These are phyloP conservation scores for Paraurostyla sp. DNA, from an alignment of 73 alveolate species.

Conservation along the genomic window DNA sequence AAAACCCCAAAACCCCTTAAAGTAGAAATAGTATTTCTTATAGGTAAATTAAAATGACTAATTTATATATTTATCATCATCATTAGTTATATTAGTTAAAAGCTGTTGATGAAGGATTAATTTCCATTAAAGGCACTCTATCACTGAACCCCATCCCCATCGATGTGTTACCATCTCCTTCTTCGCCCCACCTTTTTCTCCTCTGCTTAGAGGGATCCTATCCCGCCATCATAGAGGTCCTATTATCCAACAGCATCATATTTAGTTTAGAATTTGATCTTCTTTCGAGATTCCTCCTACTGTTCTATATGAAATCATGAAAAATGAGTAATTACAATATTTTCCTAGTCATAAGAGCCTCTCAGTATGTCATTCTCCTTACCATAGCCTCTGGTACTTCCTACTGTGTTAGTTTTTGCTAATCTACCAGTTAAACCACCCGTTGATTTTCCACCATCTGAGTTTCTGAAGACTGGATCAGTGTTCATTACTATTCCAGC, in stretches of 20 bases:
- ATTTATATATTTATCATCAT: too few relatives aligned
- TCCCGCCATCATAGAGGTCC: background rate
- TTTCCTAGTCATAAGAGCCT: background rate
- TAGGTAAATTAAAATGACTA: too few relatives aligned
- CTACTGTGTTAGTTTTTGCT: background rate
- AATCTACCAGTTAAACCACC: background rate
- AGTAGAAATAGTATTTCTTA: too few relatives aligned
- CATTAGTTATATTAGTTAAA: too few relatives aligned
- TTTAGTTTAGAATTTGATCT: background rate
- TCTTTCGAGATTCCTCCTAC: constrained; percentile 7
- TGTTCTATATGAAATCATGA: background rate
- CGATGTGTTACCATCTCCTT: background rate
- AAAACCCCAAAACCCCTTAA: too few relatives aligned
- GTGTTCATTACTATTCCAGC: background rate
- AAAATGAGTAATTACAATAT: background rate
- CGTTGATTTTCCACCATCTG: background rate
- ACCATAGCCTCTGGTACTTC: background rate
- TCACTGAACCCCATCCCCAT: background rate
- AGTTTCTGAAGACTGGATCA: too few relatives aligned
- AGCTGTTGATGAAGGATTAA: background rate
- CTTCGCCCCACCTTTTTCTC: background rate
- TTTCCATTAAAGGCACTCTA: background rate
- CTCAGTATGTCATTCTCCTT: background rate
- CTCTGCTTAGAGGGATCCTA: background rate
- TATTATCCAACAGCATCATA: background rate